Evolutionary conservation across 345 rosid species (phyloP).

Genomic region (Lepidium africanum): DNA sequence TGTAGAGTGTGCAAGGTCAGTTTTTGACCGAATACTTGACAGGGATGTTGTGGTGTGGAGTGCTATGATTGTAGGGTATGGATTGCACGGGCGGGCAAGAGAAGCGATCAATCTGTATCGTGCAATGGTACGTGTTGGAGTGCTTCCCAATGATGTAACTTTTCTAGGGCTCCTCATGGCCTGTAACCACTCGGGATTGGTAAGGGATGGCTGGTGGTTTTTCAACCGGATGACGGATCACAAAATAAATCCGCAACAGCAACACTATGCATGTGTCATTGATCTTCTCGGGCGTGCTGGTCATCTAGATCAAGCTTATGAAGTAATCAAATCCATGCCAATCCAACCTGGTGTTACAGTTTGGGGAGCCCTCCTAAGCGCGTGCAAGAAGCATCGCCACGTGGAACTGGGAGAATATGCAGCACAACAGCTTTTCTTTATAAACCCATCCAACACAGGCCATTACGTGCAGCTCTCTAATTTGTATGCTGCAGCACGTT

Average conservation of each 20-base stretch:
- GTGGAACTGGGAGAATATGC: slow-evolving; percentile 59
- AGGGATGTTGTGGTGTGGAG: slow-evolving; percentile 71
- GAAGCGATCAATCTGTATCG: slow-evolving; percentile 54
- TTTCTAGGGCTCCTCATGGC: slow-evolving; percentile 60
- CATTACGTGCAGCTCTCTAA: slow-evolving; percentile 70
- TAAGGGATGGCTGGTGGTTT: slow-evolving; percentile 58
- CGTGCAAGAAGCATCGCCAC: slow-evolving; percentile 56
- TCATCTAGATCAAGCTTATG: slow-evolving; percentile 45
- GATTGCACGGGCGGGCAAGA: slow-evolving; percentile 51
- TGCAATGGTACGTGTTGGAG: slow-evolving; percentile 40
- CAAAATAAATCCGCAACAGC: slow-evolving; percentile 50
- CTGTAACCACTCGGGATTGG: slow-evolving; percentile 64
- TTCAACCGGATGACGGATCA: slow-evolving; percentile 50
- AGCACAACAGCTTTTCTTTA: slow-evolving; percentile 50
- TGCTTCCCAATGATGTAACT: slow-evolving; percentile 56
- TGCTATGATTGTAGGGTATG: slow-evolving; percentile 66
- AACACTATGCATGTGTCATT: slow-evolving; percentile 62
- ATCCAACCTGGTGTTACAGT: slow-evolving; percentile 52
- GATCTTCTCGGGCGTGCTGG: slow-evolving; percentile 77
- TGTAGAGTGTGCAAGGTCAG: slow-evolving; percentile 39
- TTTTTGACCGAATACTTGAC: slow-evolving; percentile 46
- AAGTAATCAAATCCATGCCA: slow-evolving; percentile 49
- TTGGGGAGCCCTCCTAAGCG: slow-evolving; percentile 68
- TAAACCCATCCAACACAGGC: slow-evolving; percentile 55
- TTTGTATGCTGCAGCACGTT: slow-evolving; percentile 54